phyloP scores from a whole-genome alignment of 2,329 filamentous ascomycete species.

The Cercospora sp. region DNA sequence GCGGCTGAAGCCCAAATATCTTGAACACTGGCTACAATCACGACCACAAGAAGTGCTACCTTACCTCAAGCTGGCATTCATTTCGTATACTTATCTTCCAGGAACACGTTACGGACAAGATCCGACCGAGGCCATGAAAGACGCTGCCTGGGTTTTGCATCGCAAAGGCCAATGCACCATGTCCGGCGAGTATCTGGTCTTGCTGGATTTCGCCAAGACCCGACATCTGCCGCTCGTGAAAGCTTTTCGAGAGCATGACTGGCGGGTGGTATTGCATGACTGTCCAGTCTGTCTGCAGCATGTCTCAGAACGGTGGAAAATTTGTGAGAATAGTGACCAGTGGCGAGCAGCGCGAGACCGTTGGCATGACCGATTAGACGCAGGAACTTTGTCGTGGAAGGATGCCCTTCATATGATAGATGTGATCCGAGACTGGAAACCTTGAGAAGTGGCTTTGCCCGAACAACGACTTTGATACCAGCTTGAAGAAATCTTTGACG shows the following conservation, averaged over 20 bases:
- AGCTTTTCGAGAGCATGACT: not conserved
- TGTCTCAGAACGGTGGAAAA: not conserved
- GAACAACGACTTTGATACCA: not conserved
- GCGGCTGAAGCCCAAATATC: too few relatives aligned
- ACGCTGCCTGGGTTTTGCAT: too few relatives aligned
- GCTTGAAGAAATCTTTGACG: not conserved
- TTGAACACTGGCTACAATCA: too few relatives aligned
- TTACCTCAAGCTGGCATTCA: too few relatives aligned
- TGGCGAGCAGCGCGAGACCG: not conserved
- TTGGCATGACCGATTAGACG: constrained; percentile 1
- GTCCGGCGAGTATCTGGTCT: not conserved
- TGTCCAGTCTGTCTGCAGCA: not conserved
- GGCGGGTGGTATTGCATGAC: not conserved
- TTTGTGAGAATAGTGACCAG: not conserved
- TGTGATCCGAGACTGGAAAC: not conserved
- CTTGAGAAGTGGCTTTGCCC: not conserved
- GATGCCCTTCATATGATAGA: not conserved
- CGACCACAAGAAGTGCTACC: too few relatives aligned
- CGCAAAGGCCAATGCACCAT: not conserved
- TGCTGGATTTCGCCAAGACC: not conserved
- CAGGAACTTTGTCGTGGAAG: not conserved
- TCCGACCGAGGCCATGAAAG: too few relatives aligned
- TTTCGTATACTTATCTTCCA: too few relatives aligned
- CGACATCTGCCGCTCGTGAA: not conserved
- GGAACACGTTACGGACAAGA: too few relatives aligned